Conservation (phyloP, 176 grass and related monocot genomes). For the Rhipidocladum racemiflorum region DNA sequence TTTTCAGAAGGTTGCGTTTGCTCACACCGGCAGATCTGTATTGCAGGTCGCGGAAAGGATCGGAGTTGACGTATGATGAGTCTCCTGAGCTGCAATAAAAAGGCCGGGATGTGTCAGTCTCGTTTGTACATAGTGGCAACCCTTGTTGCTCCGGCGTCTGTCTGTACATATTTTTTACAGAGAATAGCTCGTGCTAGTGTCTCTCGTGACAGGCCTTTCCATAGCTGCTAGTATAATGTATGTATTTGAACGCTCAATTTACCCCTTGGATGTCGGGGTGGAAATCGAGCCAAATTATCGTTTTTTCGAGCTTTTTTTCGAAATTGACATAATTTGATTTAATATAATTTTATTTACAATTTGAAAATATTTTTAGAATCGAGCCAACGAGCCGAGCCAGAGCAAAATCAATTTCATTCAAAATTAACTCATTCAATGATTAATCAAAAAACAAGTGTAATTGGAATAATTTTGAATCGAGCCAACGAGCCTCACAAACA, state of each 20-base stretch:
- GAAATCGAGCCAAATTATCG: too few species aligned
- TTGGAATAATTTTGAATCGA: too few species aligned
- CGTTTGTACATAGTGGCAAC: conserved; percentile 28
- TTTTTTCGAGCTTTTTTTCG: too few species aligned
- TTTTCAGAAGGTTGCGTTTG: background rate
- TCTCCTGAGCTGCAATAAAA: conserved; percentile 15
- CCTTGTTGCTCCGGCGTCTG: conserved; percentile 18
- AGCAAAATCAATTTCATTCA: too few species aligned
- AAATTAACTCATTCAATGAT: too few species aligned
- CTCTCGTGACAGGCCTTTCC: background rate
- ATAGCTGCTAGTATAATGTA: background rate
- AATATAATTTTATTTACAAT: too few species aligned
- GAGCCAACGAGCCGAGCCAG: too few species aligned
- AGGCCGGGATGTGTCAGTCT: background rate
- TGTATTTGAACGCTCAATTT: background rate
- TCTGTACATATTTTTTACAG: conserved; percentile 45
- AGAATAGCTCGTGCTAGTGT: conserved; percentile 2
- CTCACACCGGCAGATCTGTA: background rate
- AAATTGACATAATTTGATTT: too few species aligned
- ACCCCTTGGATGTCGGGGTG: too few species aligned
- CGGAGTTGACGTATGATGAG: conserved; percentile 35
- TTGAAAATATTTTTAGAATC: too few species aligned
- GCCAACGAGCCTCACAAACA: too few species aligned
- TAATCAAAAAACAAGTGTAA: too few species aligned
- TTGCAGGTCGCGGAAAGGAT: conserved; percentile 52